Percentiles rank a stretch among this genome's conserved stretches.
Conservation (phyloP, 257 asterid species). For the Plantago ovata region DNA sequence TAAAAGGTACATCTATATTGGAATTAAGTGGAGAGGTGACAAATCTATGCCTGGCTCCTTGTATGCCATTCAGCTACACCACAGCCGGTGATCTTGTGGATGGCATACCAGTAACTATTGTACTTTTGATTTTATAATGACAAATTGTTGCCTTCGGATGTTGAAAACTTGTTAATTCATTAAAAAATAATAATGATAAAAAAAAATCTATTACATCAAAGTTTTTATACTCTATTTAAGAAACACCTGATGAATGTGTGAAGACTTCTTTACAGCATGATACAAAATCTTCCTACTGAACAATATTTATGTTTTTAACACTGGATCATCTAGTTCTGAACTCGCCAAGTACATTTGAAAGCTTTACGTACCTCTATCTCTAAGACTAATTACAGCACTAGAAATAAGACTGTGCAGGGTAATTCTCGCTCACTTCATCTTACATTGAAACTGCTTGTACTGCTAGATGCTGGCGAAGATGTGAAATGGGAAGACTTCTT, state of each 20-base stretch:
- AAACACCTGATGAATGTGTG: too few relatives aligned
- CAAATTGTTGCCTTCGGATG: too few relatives aligned
- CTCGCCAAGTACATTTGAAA: constrained; percentile 1
- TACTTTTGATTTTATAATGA: too few relatives aligned
- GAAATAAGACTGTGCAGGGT: neutral
- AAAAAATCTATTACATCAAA: too few relatives aligned
- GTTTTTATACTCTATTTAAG: too few relatives aligned
- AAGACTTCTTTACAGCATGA: neutral
- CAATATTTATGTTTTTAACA: constrained; percentile 14
- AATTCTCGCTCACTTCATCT: constrained; percentile 4
- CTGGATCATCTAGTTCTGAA: constrained; percentile 9
- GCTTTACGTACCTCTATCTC: constrained; percentile 8
- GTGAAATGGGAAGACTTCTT: constrained; percentile 35
- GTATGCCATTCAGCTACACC: constrained; percentile 46
- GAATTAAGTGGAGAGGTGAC: neutral
- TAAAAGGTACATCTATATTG: neutral
- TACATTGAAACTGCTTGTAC: constrained; percentile 30
- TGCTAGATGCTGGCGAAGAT: constrained; percentile 43
- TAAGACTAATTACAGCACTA: constrained; percentile 13
- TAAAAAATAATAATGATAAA: too few relatives aligned
- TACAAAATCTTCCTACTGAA: neutral
- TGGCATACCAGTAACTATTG: too few relatives aligned
- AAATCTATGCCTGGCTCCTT: constrained; percentile 49
- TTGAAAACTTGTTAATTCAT: too few relatives aligned
- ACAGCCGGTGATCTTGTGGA: constrained; percentile 18